These are phyloP conservation scores for Aspergillus ostianus DNA, from an alignment of 495 filamentous ascomycete species.

Conservation along the genomic window DNA sequence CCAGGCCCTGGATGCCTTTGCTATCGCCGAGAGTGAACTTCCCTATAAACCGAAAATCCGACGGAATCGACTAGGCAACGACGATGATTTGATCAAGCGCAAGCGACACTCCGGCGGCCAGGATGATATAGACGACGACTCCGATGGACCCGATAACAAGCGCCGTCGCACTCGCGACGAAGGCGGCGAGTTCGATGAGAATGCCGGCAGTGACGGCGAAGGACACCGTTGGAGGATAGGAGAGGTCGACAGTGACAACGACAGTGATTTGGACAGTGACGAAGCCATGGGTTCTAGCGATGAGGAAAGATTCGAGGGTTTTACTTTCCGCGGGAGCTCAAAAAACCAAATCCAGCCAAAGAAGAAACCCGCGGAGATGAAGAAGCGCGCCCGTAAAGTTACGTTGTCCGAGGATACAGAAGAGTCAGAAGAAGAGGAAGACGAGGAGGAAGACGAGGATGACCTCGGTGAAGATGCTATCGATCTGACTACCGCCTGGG, in stretches of 20 bases:
- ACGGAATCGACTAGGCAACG: slow-evolving; percentile 57
- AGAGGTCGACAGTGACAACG: slow-evolving; percentile 70
- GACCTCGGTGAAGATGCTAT: slow-evolving; percentile 82
- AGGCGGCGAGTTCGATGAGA: slow-evolving; percentile 42
- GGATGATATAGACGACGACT: slow-evolving; percentile 44
- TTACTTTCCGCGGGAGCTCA: slow-evolving; percentile 67
- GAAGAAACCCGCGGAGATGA: slow-evolving; percentile 26
- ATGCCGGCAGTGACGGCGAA: slow-evolving; percentile 75
- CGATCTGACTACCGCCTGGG: slow-evolving; percentile 77
- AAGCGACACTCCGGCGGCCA: slow-evolving; percentile 37
- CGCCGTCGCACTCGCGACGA: slow-evolving; percentile 38
- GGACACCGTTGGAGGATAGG: slow-evolving; percentile 86
- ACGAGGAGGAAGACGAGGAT: slow-evolving; percentile 51
- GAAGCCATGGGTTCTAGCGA: slow-evolving; percentile 91
- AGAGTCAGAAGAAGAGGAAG: slow-evolving; percentile 41
- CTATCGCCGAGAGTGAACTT: slow-evolving; percentile 70
- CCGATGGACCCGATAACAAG: slow-evolving; percentile 47
- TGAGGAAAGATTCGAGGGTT: slow-evolving; percentile 77
- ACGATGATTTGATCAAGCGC: slow-evolving; percentile 48
- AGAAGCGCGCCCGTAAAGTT: slow-evolving; percentile 39
- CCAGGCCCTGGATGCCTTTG: slow-evolving; percentile 76
- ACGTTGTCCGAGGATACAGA: slow-evolving; percentile 58
- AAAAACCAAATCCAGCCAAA: slow-evolving; percentile 48
- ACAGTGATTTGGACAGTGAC: slow-evolving; percentile 85
- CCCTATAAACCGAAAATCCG: slow-evolving; percentile 50